Base-by-base conservation (phyloP, 768 basidiomycete genomes). In the Galerina sulciceps region DNA sequence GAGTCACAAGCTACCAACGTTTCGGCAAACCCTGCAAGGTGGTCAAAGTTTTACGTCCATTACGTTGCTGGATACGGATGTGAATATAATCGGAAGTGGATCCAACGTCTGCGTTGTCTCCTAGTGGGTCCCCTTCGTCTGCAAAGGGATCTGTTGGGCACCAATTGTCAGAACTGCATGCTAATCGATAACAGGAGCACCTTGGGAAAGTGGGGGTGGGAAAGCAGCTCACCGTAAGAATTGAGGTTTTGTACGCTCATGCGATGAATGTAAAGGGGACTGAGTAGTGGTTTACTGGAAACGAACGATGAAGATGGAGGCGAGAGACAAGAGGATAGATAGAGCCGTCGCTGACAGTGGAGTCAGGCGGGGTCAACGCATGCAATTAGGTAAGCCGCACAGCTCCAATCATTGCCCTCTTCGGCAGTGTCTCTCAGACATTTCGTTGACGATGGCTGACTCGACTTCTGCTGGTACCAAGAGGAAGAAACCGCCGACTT, bases 51-150 rank as follows among this genome's bases (percentile, higher is more conserved):
- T 99, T 99, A 71, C 97, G 86, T 62, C 97, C 97, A 85, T 99
- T 99, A 71, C 97, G 87, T 78, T 99, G 97, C 76, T 99, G 97
- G 69, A 99, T 92, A 81, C 97, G 94, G 72, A 96, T 92, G 75
- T 96, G 94, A 73, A 96, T 91, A 75, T 93, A 89, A 73, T 93
- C 87, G 69, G 86, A 77, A 73, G 88, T 86, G 63, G 90, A 89
- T 65, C 90, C 90, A 69, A 93, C 90, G 81, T 91, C 88, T 68
- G 87, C 77, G 70, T 73, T 83, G 69, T 81, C 81, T 73, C 79
- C 86, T 71, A 93, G 89, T 71, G 88, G 87, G 76, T 93, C 92
- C 69, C 87, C 90, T 77, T 93, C 91, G 78, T 95, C 95, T 81
- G 91, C 93, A 83, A 96, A 96, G 81, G 94, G 94, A 86, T 96